Conservation (phyloP, 768 basidiomycete species). For the Boletus rex-veris region DNA sequence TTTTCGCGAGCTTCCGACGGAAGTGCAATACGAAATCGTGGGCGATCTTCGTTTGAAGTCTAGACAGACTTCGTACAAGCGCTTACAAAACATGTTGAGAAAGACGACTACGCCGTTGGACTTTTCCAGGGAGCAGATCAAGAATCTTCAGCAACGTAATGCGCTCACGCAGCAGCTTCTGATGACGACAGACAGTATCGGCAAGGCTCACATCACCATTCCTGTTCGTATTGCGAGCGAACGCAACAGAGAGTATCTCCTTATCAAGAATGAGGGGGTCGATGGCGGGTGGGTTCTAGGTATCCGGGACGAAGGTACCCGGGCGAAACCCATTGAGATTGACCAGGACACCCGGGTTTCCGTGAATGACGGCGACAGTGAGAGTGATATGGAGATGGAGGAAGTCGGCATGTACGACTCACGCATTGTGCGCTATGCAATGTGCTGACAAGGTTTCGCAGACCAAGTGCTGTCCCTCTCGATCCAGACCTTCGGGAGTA, state of each 20-base stretch:
- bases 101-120: conserved; percentile 81
- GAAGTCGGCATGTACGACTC: conserved; percentile 64
- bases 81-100: conserved; percentile 86
- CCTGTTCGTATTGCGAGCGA: conserved; percentile 95
- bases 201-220: conserved; percentile 84
- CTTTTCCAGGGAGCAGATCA: conserved; percentile 95
- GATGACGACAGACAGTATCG: conserved; percentile 88
- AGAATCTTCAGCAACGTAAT: conserved; percentile 85
- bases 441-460: conserved; percentile 15
- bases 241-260: conserved; percentile 89
- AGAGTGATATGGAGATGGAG: conserved; percentile 74
- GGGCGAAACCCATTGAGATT: conserved; percentile 81
- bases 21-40: conserved; percentile 97
- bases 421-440: not conserved
- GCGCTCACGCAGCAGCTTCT: conserved; percentile 89
- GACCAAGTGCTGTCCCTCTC: conserved; percentile 32
- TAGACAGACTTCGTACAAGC: conserved; percentile 88
- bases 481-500: conserved; percentile 67
- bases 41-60: conserved; percentile 94
- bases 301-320: conserved; percentile 82
- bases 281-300: conserved; percentile 95
- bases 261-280: conserved; percentile 85
- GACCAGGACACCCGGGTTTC: conserved; percentile 54
- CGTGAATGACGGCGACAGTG: conserved; percentile 39
- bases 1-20: conserved; percentile 90